These are phyloP conservation scores for Microbotryomycetes sp. DNA, from an alignment of 1,284 basidiomycete species.

Conservation along the genomic window DNA sequence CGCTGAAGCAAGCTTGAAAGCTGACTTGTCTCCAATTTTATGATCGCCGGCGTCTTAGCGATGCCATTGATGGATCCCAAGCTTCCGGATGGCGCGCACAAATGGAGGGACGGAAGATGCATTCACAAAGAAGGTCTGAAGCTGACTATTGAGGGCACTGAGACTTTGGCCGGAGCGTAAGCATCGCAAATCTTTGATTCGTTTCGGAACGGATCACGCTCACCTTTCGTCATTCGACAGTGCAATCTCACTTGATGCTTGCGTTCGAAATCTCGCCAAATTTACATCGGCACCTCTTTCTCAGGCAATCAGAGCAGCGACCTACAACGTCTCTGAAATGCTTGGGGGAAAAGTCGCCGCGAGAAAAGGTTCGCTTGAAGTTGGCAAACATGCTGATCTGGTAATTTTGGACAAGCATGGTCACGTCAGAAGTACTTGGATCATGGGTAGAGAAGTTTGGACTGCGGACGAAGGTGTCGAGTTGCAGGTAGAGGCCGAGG, in stretches of 20 bases:
- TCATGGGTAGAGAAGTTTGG: neutral
- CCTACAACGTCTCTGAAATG: slow-evolving; percentile 42
- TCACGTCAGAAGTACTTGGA: neutral
- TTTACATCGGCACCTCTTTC: slow-evolving; percentile 2
- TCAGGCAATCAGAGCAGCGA: neutral
- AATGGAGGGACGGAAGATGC: slow-evolving; percentile 72
- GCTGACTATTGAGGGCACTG: slow-evolving; percentile 74
- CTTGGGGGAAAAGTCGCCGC: slow-evolving; percentile 19
- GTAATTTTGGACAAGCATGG: neutral
- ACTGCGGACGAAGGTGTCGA: neutral
- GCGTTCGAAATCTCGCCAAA: slow-evolving; percentile 7
- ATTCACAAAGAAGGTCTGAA: slow-evolving; percentile 74
- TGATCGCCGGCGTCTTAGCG: too few species aligned
- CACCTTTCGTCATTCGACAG: neutral
- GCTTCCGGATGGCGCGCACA: slow-evolving; percentile 72
- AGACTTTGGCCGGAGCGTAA: slow-evolving; percentile 77
- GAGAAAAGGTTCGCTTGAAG: slow-evolving; percentile 6
- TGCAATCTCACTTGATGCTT: slow-evolving; percentile 5
- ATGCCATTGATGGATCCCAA: slow-evolving; percentile 81
- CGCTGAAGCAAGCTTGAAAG: neutral
- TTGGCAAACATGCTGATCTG: neutral
- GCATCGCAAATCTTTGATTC: neutral
- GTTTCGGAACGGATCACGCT: too few species aligned
- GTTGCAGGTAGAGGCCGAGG: too few species aligned
- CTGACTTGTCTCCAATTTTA: slow-evolving; percentile 18